A percentile compares a stretch with the other conserved stretches of the same genome.
Conservation (phyloP, 176 grass and related monocot species). For the Stipa capillata region DNA sequence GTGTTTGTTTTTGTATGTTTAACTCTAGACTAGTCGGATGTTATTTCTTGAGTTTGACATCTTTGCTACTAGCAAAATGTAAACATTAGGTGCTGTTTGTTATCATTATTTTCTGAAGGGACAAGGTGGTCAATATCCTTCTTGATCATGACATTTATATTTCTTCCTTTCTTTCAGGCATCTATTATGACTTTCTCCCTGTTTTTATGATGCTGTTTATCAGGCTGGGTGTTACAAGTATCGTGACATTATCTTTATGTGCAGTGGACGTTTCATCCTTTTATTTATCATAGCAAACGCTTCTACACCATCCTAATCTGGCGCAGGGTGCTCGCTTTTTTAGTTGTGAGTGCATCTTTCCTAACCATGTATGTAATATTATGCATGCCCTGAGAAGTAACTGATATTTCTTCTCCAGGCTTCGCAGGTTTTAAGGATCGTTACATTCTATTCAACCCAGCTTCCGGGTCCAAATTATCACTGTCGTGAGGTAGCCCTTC, state of each 20-base stretch:
- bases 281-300: conserved; percentile 79
- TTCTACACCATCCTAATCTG: conserved; percentile 94
- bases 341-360: conserved; percentile 67
- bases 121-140: neutral
- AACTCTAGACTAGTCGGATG: neutral
- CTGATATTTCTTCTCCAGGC: conserved; percentile 38
- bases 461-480: conserved; percentile 99
- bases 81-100: neutral
- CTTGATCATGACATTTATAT: neutral
- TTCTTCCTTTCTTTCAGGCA: neutral
- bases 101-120: neutral
- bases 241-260: conserved; percentile 22
- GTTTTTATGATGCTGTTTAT: neutral
- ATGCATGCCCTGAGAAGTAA: neutral
- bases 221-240: neutral
- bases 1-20: neutral
- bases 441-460: conserved; percentile 97
- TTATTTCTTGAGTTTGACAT: neutral
- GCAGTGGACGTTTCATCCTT: conserved; percentile 99
- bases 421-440: conserved; percentile 87
- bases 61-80: neutral
- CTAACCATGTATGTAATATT: neutral
- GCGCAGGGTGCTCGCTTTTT: conserved; percentile 86
- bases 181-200: neutral
- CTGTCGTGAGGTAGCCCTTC: conserved; percentile 77